Conservation (phyloP, 176 grass and related monocot species). For the Rhipidocladum racemiflorum region DNA sequence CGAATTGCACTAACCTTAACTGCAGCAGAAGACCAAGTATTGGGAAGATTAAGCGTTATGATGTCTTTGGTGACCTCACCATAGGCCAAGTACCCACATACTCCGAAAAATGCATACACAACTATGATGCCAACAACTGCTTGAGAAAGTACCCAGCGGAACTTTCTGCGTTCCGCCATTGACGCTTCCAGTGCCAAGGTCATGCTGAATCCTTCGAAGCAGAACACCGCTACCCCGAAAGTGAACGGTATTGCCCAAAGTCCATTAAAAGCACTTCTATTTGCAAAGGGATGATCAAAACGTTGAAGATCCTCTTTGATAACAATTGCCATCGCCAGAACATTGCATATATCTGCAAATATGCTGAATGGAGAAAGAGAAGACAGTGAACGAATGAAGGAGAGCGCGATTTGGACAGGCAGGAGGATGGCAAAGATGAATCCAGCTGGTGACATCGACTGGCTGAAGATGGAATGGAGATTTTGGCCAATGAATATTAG, state of each 20-base stretch:
- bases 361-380: constrained; percentile 83
- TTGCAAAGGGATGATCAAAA: constrained; percentile 57
- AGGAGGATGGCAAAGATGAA: constrained; percentile 81
- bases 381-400: constrained; percentile 71
- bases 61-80: constrained; percentile 83
- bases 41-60: constrained; percentile 89
- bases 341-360: constrained; percentile 80
- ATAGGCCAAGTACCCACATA: constrained; percentile 87
- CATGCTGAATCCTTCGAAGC: constrained; percentile 96
- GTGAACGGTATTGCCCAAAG: constrained; percentile 61
- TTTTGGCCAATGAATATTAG: constrained; percentile 93
- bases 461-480: constrained; percentile 69
- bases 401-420: constrained; percentile 68
- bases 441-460: constrained; percentile 36
- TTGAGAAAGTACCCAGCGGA: constrained; percentile 68
- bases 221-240: constrained; percentile 76
- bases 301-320: constrained; percentile 72
- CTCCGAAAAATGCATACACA: constrained; percentile 69
- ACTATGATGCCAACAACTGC: constrained; percentile 65
- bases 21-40: constrained; percentile 56
- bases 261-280: constrained; percentile 75
- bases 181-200: constrained; percentile 79
- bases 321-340: constrained; percentile 81
- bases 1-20: constrained; percentile 68
- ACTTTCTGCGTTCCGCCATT: constrained; percentile 78